Evolutionary conservation across 257 asterid genomes (phyloP), one percentile per base, ranked within the genome.

Genomic region (Osmanthus fragrans): DNA sequence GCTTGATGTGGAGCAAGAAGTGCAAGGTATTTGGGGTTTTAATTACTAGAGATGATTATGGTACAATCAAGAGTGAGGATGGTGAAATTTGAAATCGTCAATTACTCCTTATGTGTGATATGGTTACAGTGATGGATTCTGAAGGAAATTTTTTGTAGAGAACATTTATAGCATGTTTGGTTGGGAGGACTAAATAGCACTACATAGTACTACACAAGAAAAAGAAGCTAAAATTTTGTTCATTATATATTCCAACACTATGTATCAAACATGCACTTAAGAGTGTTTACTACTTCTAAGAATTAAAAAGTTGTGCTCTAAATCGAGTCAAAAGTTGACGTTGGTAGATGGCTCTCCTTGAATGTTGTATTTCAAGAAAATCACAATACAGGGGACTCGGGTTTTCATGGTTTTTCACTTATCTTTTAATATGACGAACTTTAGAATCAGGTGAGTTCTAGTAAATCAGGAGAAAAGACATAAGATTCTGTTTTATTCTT

Each of bases 1-100:
- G 1, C 34, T 30, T 74, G 9, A 58, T 64, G 36, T 25, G 42
- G 72, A 39, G 78, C 71, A 25, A 64, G 60, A 75, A 37, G 60
- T 16, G 58, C 63, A 63, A 29, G 33, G 63, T 12, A 15, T 60
- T 27, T 63, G 39, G 47, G 47, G 47, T 40, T 40, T 40, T 40
- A 40, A 40, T 40, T 40, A 15, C 47, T 40, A 10, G 47, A 42
- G 49, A 42, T 42, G 49, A 42, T 2, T 42, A 42, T 42, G 49
- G 16, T 42, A 42, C 16, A 11, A 3, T 42, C 49, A 42, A 11
- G 49, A 42, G 49, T 42, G 49, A 12, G 49, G 16, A 42, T 0
- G 18, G 49, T 42, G 49, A 42, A 42, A 42, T 42, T 42, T 42
- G 16, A 42, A 42, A 42, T 11, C 0, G 49, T 42, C 49, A 42